A percentile compares a stretch with the other conserved stretches of the same genome.
Evolutionary conservation across 768 basidiomycete species (phyloP).

Genomic region (Dioszegia hungarica): DNA sequence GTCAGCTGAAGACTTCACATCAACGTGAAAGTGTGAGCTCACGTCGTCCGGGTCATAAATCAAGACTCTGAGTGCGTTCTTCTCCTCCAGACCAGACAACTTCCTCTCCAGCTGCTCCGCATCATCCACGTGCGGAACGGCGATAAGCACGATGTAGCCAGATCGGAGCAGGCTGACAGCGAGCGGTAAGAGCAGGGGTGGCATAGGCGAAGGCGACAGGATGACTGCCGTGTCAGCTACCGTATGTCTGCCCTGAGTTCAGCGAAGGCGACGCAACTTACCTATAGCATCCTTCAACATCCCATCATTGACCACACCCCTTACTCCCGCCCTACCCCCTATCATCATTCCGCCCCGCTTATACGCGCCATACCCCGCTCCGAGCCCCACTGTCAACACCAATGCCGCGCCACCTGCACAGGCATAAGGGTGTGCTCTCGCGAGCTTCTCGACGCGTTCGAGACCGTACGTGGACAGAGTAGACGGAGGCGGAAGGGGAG

Average conservation of each 20-base stretch:
- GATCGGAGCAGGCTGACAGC: constrained; percentile 34
- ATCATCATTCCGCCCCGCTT: constrained; percentile 5
- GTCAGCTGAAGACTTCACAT: neutral
- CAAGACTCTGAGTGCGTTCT: constrained; percentile 31
- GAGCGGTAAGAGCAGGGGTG: constrained; percentile 33
- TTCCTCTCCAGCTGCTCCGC: constrained; percentile 41
- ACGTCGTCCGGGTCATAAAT: constrained; percentile 47
- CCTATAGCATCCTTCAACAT: constrained; percentile 42
- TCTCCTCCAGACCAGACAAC: constrained; percentile 28
- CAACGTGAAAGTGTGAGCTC: constrained; percentile 8
- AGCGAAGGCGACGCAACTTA: constrained; percentile 15
- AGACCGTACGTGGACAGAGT: neutral
- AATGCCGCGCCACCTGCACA: constrained; percentile 22
- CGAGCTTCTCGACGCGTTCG: constrained; percentile 18
- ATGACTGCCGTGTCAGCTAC: constrained; percentile 31
- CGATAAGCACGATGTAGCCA: constrained; percentile 44
- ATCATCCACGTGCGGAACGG: constrained; percentile 42
- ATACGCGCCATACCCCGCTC: constrained; percentile 17
- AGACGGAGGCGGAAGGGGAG: constrained; percentile 23
- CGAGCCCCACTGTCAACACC: constrained; percentile 29
- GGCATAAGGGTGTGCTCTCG: constrained; percentile 31
- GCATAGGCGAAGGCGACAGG: constrained; percentile 40
- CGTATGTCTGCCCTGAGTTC: neutral
- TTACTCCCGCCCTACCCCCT: constrained; percentile 1
- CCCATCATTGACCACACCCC: constrained; percentile 31